Percentiles rank a stretch among this genome's conserved stretches.
phyloP scores from a whole-genome alignment of 1,139 yeast species.

The Candida glucosophila region DNA sequence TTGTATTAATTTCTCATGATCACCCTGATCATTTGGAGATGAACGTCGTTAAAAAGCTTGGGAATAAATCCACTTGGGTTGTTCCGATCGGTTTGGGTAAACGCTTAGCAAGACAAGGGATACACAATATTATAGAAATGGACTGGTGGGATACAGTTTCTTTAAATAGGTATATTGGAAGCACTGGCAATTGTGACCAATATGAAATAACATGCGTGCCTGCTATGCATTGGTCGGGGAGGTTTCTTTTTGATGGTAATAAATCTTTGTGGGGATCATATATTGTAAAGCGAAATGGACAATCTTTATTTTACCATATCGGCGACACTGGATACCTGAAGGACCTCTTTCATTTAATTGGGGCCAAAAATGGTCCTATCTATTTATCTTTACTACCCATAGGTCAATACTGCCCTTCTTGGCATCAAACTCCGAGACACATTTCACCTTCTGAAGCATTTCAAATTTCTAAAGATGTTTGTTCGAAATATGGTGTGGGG shows the following conservation, averaged over 20 bases:
- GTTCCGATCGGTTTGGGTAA: constrained; percentile 74
- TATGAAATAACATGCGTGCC: constrained; percentile 87
- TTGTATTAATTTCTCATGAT: constrained; percentile 80
- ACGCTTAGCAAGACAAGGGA: constrained; percentile 48
- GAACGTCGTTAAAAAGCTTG: constrained; percentile 47
- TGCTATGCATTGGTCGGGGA: constrained; percentile 97
- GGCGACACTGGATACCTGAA: constrained; percentile 89
- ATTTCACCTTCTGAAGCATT: constrained; percentile 75
- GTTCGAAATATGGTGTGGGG: constrained; percentile 63
- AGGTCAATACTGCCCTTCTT: constrained; percentile 90
- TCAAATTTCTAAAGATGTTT: constrained; percentile 54
- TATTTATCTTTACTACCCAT: constrained; percentile 75
- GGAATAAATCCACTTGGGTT: constrained; percentile 64
- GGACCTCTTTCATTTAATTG: constrained; percentile 61
- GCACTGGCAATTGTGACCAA: constrained; percentile 28
- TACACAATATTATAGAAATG: constrained; percentile 58
- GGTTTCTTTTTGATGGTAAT: constrained; percentile 71
- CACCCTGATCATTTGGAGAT: constrained; percentile 91
- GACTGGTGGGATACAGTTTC: constrained; percentile 84
- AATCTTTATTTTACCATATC: constrained; percentile 76
- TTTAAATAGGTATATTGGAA: constrained; percentile 24
- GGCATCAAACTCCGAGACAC: constrained; percentile 91
- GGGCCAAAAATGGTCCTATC: constrained; percentile 55
- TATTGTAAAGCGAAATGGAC: constrained; percentile 53
- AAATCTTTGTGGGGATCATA: constrained; percentile 84